These are phyloP conservation scores for Podospora comata DNA, from an alignment of 495 filamentous ascomycete genomes.

Conservation along the genomic window DNA sequence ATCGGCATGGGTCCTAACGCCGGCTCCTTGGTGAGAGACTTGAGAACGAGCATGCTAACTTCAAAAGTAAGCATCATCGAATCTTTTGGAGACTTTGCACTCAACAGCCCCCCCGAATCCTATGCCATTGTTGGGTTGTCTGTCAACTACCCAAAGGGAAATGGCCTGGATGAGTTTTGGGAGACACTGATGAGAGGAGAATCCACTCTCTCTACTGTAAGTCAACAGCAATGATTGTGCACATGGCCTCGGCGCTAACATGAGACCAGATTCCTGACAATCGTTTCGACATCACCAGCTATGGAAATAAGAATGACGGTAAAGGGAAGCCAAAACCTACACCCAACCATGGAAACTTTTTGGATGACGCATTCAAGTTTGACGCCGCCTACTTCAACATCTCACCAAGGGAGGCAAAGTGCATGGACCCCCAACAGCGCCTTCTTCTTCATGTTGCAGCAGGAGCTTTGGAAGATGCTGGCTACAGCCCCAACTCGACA, in stretches of 20 bases:
- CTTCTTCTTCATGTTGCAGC: slow-evolving; percentile 38
- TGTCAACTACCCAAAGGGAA: slow-evolving; percentile 13
- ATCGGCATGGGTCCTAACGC: not conserved
- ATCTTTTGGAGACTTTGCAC: not conserved
- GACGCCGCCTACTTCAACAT: slow-evolving; percentile 50
- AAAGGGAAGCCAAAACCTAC: not conserved
- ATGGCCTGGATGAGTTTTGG: slow-evolving; percentile 16
- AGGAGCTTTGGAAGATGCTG: slow-evolving; percentile 44
- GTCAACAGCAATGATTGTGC: not conserved
- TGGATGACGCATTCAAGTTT: slow-evolving; percentile 32
- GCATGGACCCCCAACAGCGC: slow-evolving; percentile 45
- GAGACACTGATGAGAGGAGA: slow-evolving; percentile 13
- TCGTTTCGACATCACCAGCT: not conserved
- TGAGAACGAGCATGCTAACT: not conserved
- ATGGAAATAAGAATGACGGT: not conserved
- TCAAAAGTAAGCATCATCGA: slow-evolving; percentile 1
- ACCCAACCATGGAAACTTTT: slow-evolving; percentile 11
- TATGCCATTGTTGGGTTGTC: slow-evolving; percentile 17
- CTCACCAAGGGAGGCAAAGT: slow-evolving; percentile 39
- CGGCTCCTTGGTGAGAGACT: not conserved
- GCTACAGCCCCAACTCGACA: slow-evolving; percentile 20
- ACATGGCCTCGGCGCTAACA: not conserved
- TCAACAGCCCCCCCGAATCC: not conserved
- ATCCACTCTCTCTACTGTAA: not conserved
- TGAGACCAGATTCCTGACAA: not conserved